Evolutionary conservation across 1,284 basidiomycete genomes (phyloP), one percentile per base, ranked within the genome.

Genomic region (Boletus sp.): DNA sequence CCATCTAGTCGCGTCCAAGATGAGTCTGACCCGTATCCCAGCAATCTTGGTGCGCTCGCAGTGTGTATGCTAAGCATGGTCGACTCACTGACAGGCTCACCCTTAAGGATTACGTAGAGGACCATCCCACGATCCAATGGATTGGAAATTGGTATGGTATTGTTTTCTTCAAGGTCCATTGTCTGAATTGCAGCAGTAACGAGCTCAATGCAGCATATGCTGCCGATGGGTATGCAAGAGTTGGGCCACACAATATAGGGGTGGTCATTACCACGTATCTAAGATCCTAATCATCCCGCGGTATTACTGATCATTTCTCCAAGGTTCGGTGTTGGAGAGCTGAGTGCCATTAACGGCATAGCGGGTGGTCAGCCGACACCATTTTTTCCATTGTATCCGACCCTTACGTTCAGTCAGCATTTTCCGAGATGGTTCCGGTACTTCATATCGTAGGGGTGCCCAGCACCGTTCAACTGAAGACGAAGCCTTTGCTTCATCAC

Each of bases 161-260:
- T 41, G 1, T n/a, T 22, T n/a, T 8, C 5, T n/a, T 17, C 12
- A 12, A 29, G 1, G 4, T 55, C 1, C 25, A 12, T 12, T 17
- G 2, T 17, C 42, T 50, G 41, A 62, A 22, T 8, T 17, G 5
- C 34, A 44, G 14, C 51, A 88, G 89, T 59, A 93, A 94, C 57
- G 91, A 94, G 65, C 74, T 94, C 42, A 91, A 92, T 56, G 87
- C 89, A 0, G 74, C 91, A 0, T 96, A 96, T 65, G 92, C 92
- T n/a, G 90, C 90, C 0, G 94, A 98, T 63, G 94, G 94, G 17
- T 96, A 96, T 62, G 89, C 94, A 25, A 81, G 94, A 45, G 82
- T 93, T 42, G 91, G 91, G 58, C 79, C 78, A 37, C 70, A 79
- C 46, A 79, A 80, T 46, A 69, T 92, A 43, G 88, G 89, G 39